Evolutionary conservation across 768 basidiomycete species (phyloP), one percentile per base, ranked within the genome.

Genomic region (Xerocomellus intermedius): DNA sequence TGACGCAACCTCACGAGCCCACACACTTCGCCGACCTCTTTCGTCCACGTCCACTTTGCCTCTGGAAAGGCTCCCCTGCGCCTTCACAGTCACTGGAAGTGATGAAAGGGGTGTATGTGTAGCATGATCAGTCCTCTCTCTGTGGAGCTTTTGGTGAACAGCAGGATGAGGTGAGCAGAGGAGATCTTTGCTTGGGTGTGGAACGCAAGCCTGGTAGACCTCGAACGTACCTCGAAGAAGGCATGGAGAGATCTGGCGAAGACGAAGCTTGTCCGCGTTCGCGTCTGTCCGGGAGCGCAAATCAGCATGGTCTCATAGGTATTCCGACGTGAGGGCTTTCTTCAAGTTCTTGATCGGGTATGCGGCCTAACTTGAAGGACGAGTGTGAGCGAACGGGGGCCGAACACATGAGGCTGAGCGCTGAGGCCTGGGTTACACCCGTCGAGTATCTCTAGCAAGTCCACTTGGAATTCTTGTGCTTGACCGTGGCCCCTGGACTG

Each of bases 81-180:
- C 95, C 97, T 77, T 99, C 97, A 50, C 94, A 94, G 69, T 99
- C 97, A 62, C 85, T 93, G 16, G 84, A 83, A 0, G 96, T 98
- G 22, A 98, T 72, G 43, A 98, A 80, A 1, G 97, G 97, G 0
- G 94, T 89, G 64, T 97, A 86, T 14, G 81, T 80, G 64, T 89
- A 83, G 36, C 76, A 71, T 69, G 97, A n/a, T n/a, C n/a, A 98
- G 9, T 83, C 91, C 69, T 89, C 82, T n/a, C 71, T 72, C 91
- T 96, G 68, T 17, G 30, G 21, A 35, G 30, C 43, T 32, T 56
- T 42, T 28, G 28, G 60, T 74, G 41, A 67, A 57, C 30, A 41
- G 21, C 33, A 50, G 46, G 52, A 55, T n/a, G 19, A 26, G 46
- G 41, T 43, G 51, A 61, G 37, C 32, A 22, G 17, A 28, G 10